Conservation (phyloP, 176 grass and related monocot species). For the Pontederia crassipes region DNA sequence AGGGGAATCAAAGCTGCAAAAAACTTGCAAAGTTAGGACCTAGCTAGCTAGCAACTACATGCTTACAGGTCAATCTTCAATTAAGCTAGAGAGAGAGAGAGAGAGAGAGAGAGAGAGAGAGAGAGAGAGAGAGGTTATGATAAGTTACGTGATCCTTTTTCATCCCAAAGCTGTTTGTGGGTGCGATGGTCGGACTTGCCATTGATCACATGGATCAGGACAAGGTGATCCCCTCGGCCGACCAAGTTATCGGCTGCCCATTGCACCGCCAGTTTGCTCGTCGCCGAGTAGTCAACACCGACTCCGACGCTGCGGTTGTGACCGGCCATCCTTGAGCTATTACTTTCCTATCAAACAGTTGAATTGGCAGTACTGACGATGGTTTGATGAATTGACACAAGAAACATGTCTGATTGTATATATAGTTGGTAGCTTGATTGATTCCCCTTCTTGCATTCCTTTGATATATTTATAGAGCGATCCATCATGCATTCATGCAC, state of each 20-base stretch:
- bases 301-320: constrained; percentile 39
- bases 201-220: constrained; percentile 45
- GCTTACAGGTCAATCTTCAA: too few relatives aligned
- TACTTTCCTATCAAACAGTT: neutral
- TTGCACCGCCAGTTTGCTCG: constrained; percentile 54
- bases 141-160: neutral
- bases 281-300: constrained; percentile 69
- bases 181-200: constrained; percentile 4
- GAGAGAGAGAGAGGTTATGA: neutral
- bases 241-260: constrained; percentile 59
- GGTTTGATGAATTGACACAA: too few relatives aligned
- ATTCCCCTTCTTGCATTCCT: too few relatives aligned
- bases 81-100: constrained; percentile 8
- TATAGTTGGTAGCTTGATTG: too few relatives aligned
- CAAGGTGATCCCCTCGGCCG: constrained; percentile 43
- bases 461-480: too few relatives aligned
- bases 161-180: neutral
- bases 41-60: too few relatives aligned
- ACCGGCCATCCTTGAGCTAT: constrained; percentile 17
- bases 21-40: too few relatives aligned
- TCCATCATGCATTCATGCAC: too few relatives aligned
- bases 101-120: constrained; percentile 3
- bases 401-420: too few relatives aligned
- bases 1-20: constrained; percentile 66
- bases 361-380: too few relatives aligned